phyloP scores from a whole-genome alignment of 768 basidiomycete species.

The Leucosporidium yakuticum region DNA sequence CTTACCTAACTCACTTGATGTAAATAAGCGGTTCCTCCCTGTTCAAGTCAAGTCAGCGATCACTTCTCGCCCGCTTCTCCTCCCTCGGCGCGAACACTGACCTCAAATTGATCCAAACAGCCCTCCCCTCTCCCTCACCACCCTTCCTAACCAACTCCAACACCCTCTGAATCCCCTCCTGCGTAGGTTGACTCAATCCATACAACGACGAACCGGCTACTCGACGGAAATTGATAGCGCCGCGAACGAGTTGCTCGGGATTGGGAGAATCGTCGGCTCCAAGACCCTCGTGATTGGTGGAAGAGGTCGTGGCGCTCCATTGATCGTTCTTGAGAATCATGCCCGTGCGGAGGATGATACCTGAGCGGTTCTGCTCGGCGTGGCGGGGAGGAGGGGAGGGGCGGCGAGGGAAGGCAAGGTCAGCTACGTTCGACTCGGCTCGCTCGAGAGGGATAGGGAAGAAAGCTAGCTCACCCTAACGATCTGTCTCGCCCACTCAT shows the following conservation, averaged over 20 bases:
- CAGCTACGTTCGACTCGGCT: not conserved
- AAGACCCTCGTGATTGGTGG: not conserved
- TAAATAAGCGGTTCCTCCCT: constrained; percentile 63
- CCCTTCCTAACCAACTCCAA: constrained; percentile 17
- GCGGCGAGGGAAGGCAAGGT: no score
- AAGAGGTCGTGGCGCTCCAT: constrained; percentile 15
- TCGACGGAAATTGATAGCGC: constrained; percentile 91
- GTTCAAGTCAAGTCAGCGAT: not conserved
- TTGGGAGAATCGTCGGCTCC: constrained; percentile 15
- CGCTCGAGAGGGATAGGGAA: not conserved
- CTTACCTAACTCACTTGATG: constrained; percentile 52
- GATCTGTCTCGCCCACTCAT: constrained; percentile 92
- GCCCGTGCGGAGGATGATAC: constrained; percentile 88
- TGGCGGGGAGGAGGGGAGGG: no score
- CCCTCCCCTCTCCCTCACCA: constrained; percentile 43
- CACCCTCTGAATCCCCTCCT: constrained; percentile 64
- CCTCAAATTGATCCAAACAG: constrained; percentile 82
- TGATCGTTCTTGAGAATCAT: constrained; percentile 56
- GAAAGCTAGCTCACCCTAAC: constrained; percentile 57
- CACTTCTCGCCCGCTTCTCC: not conserved
- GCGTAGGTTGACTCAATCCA: constrained; percentile 86
- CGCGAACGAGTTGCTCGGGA: constrained; percentile 60
- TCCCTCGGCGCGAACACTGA: not conserved
- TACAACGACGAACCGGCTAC: constrained; percentile 75
- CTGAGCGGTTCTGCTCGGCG: constrained; percentile 69